Percentiles rank a stretch among this genome's conserved stretches.
These are phyloP conservation scores for Dothistroma pini DNA, from an alignment of 2,329 filamentous ascomycete genomes.

Conservation along the genomic window DNA sequence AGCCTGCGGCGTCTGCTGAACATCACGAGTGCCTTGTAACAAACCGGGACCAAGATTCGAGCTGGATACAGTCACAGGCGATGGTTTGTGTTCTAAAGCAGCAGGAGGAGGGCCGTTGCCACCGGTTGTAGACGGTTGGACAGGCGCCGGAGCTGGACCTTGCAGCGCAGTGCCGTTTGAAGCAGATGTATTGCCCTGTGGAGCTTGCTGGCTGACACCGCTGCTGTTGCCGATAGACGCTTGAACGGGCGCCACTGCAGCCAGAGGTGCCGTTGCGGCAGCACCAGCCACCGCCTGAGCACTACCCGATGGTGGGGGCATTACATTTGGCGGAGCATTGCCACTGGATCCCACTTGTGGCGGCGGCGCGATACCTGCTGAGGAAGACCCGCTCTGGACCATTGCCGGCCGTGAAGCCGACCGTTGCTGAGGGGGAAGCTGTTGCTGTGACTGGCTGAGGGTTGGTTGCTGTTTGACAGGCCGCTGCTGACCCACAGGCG, in stretches of 20 bases:
- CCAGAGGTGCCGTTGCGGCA: not conserved
- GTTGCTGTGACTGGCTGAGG: not conserved
- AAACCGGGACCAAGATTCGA: not conserved
- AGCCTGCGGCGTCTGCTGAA: not conserved
- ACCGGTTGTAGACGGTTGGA: not conserved
- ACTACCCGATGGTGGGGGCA: not conserved
- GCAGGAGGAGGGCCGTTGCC: not conserved
- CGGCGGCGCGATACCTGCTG: not conserved
- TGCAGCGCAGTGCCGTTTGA: not conserved
- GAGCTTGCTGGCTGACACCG: not conserved
- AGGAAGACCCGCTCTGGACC: not conserved
- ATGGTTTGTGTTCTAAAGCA: not conserved
- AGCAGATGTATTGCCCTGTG: not conserved
- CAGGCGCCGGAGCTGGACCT: too few relatives aligned
- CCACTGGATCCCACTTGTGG: not conserved
- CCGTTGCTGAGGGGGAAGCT: not conserved
- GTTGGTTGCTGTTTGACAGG: not conserved
- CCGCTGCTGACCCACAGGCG: not conserved
- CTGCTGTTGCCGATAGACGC: too few relatives aligned
- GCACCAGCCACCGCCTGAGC: not conserved
- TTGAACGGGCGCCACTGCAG: not conserved
- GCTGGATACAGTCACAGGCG: not conserved
- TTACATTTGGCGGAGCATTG: not conserved
- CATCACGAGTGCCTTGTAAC: not conserved
- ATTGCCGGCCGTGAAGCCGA: not conserved